Base-by-base conservation (phyloP, 2,329 filamentous ascomycete genomes). In the Beauveria brongniartii region DNA sequence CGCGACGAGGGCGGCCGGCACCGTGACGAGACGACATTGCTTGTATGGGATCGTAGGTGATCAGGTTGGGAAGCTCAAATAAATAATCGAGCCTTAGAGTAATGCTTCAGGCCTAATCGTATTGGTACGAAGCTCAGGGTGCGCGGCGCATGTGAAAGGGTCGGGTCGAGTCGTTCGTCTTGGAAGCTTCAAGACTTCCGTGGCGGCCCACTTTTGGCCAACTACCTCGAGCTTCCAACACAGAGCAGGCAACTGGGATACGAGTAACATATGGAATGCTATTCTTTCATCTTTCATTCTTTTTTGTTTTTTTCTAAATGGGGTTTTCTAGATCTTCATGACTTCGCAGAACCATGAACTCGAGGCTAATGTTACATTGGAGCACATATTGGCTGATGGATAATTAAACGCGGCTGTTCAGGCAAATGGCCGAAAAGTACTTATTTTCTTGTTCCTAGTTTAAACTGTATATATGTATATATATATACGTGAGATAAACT, bases 1-100 rank as follows among this genome's bases (percentile, higher is more conserved):
- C 88, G 65, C 92, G 88, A 76, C 93, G 96, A 10, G 91, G 91
- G 43, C 91, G 88, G 58, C 88, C 89, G 30, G 87, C 85, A 57
- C 83, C 80, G 69, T 79, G 82, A 67, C 81, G 74, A 58, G 82
- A 82, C 14, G 84, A 78, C 80, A 84, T 87, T n/a, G 50, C 41
- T 4, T 59, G 52, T 16, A n/a, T 14, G 5, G 24, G 2, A 24
- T 34, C 7, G 6, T 24, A 6, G 10, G 6, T 40, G 22, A 16
- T 2, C 5, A 3, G 3, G 3, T 46, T 3, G 40, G 18, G 51
- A 22, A 22, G 18, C 24, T 44, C 34, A 2, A 40, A 12, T 16
- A 14, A 22, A 7, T 4, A 6, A 8, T 2, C 20, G 44, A 47
- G 10, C 16, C 22, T 7, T 47, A 24, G 3, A 47, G 18, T 52